Conservation (phyloP, 2,329 filamentous ascomycete species). For the Neurospora sp. region DNA sequence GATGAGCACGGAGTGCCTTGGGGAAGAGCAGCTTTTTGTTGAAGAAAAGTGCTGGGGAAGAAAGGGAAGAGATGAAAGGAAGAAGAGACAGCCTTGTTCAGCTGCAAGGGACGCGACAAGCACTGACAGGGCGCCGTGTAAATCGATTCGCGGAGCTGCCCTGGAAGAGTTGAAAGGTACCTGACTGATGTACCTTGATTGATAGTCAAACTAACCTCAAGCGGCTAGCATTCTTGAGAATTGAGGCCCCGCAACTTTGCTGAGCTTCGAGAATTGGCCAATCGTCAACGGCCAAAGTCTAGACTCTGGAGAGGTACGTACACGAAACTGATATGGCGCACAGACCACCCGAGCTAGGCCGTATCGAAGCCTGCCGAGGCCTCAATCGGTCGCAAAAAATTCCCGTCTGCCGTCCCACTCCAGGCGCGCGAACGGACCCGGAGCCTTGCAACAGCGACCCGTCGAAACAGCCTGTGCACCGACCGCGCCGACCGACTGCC, state of each 20-base stretch:
- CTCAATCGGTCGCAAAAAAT: slow-evolving; percentile 4
- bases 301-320: not conserved
- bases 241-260: not conserved
- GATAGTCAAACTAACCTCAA: not conserved
- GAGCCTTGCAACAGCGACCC: not conserved
- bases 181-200: not conserved
- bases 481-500: not conserved
- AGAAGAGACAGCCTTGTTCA: not conserved
- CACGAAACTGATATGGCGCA: not conserved
- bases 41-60: not conserved
- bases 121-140: not conserved
- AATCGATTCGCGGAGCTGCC: not conserved
- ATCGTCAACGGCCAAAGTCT: not conserved
- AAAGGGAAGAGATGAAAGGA: not conserved
- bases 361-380: not conserved
- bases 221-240: not conserved
- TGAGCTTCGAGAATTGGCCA: not conserved
- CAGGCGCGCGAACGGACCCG: not conserved
- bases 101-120: not conserved
- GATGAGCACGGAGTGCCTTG: not conserved
- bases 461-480: not conserved
- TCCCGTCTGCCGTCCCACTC: slow-evolving; percentile 2
- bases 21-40: not conserved
- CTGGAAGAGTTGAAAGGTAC: not conserved
- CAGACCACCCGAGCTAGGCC: not conserved